These are phyloP conservation scores for Chlamydomonas reinhardtii DNA, from an alignment of 163 green algal genomes.

Conservation along the genomic window DNA sequence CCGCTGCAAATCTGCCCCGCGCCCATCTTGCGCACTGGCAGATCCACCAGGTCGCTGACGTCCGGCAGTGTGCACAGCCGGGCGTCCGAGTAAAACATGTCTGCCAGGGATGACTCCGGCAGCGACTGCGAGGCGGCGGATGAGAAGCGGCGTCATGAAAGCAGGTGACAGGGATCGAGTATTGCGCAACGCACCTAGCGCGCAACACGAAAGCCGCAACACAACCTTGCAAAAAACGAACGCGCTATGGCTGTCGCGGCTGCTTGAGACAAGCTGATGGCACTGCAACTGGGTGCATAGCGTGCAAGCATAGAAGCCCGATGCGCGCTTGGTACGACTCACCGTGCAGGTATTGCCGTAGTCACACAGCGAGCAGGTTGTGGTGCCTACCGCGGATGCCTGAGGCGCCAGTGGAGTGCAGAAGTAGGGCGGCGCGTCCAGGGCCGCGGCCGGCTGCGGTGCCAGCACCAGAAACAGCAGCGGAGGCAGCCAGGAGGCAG, in stretches of 20 bases:
- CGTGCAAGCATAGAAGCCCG: no score
- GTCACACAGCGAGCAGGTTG: conserved; percentile 10
- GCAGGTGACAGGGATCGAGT: not conserved
- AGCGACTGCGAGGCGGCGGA: not conserved
- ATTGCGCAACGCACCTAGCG: no score
- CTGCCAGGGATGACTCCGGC: not conserved
- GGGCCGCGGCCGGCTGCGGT: not conserved
- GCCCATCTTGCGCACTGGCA: not conserved
- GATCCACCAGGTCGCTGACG: not conserved
- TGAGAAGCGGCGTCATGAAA: not conserved
- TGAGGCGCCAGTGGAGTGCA: not conserved
- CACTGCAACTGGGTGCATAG: no score
- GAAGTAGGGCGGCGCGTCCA: not conserved
- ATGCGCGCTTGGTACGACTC: not conserved
- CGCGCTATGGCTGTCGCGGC: no score
- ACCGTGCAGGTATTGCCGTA: not conserved
- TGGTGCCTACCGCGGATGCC: not conserved
- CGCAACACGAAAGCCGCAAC: no score
- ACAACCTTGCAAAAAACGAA: no score
- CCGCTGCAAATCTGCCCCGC: not conserved
- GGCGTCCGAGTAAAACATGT: not conserved
- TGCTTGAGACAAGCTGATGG: no score
- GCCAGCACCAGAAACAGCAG: not conserved
- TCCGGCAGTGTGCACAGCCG: conserved; percentile 13
- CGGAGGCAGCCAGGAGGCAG: not conserved